Base-by-base conservation (phyloP, 2,329 filamentous ascomycete species). In the Aspergillus quadrilineatus region DNA sequence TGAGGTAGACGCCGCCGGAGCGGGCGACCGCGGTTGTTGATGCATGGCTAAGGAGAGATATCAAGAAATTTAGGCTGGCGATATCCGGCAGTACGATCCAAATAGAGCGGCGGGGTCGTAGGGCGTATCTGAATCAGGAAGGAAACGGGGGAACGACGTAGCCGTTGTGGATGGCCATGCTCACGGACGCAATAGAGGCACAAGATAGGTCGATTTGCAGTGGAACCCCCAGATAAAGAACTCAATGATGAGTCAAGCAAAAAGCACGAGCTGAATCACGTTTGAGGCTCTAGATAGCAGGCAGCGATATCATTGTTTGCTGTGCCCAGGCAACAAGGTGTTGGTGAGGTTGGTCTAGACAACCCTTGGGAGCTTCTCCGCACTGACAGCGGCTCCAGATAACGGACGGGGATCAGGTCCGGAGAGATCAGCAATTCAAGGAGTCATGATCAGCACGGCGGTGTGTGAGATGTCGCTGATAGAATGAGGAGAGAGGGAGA, bases 11-110 rank as follows among this genome's bases (percentile, higher is more conserved):
- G 90, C 91, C 60, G 88, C 83, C 68, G 85, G 83, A 73, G 86
- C 83, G 63, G 89, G 88, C 60, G 86, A 84, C 67, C 92, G 87
- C 66, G 89, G 87, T 77, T 92, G 90, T 77, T 96, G 92, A 84
- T 97, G 92, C 92, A 97, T 97, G 66, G 70, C 79, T 44, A 42
- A 51, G 58, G 49, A 51, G 50, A n/a, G 49, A 22, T 30, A 37
- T 22, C 41, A n/a, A 36, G 49, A 48, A 36, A 8, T 17, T n/a
- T 46, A 34, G n/a, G 43, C 15, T 48, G 22, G 26, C 37, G 50
- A 29, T n/a, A 36, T 36, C 15, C n/a, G 39, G 46, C 17, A 36
- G 50, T 57, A 53, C 53, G 60, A 48, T 62, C 32, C 28, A 50
- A 28, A 43, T 43, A 43, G 54, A 56, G 54, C 36, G 39, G 50